Conservation (phyloP, 306 rosid species). For the Lupinus albus region DNA sequence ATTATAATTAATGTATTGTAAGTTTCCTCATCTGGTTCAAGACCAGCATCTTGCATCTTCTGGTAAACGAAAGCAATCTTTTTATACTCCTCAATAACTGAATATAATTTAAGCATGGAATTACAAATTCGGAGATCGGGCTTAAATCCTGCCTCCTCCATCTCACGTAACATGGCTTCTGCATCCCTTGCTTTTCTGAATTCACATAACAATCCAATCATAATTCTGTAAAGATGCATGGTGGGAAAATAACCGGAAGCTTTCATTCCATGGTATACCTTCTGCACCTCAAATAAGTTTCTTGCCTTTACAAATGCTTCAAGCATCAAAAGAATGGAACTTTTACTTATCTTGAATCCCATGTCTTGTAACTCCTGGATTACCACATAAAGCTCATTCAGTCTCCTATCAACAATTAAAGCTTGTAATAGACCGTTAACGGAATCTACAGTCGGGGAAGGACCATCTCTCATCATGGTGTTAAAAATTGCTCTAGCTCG, state of each 20-base stretch:
- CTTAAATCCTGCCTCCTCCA: constrained; percentile 84
- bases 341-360: constrained; percentile 85
- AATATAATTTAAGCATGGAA: constrained; percentile 71
- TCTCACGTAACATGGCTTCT: constrained; percentile 76
- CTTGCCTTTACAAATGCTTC: constrained; percentile 86
- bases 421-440: constrained; percentile 83
- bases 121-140: constrained; percentile 84
- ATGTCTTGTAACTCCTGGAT: constrained; percentile 94
- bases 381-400: constrained; percentile 81
- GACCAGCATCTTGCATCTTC: constrained; percentile 65
- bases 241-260: constrained; percentile 93
- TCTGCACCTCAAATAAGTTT: constrained; percentile 84
- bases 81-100: constrained; percentile 68
- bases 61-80: constrained; percentile 62
- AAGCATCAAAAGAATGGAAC: constrained; percentile 83
- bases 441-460: constrained; percentile 81
- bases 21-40: constrained; percentile 78
- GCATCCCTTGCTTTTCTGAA: constrained; percentile 75
- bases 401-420: constrained; percentile 73
- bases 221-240: constrained; percentile 79
- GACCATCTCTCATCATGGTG: constrained; percentile 93
- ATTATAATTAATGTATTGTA: constrained; percentile 72
- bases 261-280: constrained; percentile 91
- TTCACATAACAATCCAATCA: constrained; percentile 72
- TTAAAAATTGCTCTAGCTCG: constrained; percentile 92